Evolutionary conservation across 176 grass and related monocot genomes (phyloP).

Genomic region (Bromus sterilis): DNA sequence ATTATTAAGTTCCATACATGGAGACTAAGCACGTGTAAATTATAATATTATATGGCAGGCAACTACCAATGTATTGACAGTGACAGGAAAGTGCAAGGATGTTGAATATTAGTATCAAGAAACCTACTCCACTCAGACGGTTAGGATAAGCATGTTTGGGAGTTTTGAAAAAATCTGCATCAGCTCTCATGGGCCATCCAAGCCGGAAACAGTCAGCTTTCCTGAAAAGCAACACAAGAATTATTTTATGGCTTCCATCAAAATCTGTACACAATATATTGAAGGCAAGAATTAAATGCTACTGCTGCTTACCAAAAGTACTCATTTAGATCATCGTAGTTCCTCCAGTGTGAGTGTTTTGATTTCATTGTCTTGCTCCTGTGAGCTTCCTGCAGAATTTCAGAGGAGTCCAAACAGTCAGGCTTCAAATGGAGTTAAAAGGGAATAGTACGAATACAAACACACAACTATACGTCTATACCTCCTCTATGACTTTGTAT

Average conservation of each 20-base stretch:
- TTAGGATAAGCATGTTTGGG: slow-evolving; percentile 19
- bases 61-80: neutral
- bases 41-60: neutral
- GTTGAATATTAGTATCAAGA: neutral
- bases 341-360: slow-evolving; percentile 97
- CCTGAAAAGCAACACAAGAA: slow-evolving; percentile 46
- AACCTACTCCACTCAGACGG: slow-evolving; percentile 50
- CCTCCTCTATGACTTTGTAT: slow-evolving; percentile 68
- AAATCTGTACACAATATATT: neutral
- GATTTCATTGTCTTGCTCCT: slow-evolving; percentile 75
- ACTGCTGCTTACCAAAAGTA: slow-evolving; percentile 70
- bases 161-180: slow-evolving; percentile 92
- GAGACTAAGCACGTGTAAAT: neutral
- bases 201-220: slow-evolving; percentile 87
- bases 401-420: neutral
- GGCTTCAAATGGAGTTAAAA: slow-evolving; percentile 10
- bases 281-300: neutral
- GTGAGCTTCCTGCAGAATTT: slow-evolving; percentile 70
- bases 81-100: neutral
- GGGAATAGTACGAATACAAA: neutral
- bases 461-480: slow-evolving; percentile 44
- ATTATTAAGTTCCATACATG: neutral
- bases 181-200: slow-evolving; percentile 92
- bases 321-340: slow-evolving; percentile 98
- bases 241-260: neutral